These are phyloP conservation scores for Cyathus striatus DNA, from an alignment of 768 basidiomycete genomes.

Conservation along the genomic window DNA sequence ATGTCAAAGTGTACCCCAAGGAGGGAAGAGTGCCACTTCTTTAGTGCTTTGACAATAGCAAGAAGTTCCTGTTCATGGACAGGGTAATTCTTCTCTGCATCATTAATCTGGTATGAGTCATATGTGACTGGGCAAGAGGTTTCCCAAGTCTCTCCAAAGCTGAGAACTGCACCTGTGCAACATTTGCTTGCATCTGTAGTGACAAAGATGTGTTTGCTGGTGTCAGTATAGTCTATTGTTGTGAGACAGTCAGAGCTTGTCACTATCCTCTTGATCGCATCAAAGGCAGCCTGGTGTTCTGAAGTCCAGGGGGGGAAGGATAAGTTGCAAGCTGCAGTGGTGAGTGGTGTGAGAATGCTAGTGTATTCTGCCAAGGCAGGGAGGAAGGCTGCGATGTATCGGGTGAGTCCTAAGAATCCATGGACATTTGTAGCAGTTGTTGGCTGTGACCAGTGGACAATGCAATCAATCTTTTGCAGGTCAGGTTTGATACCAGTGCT, in stretches of 20 bases:
- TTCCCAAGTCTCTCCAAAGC: constrained; percentile 25
- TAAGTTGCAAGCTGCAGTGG: constrained; percentile 17
- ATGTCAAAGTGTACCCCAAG: constrained; percentile 17
- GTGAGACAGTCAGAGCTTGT: constrained; percentile 3
- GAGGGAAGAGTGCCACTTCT: constrained; percentile 18
- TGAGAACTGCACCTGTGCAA: constrained; percentile 22
- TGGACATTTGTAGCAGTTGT: constrained; percentile 18
- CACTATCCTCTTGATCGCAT: constrained; percentile 19
- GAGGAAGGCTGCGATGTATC: constrained; percentile 22
- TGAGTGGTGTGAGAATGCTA: constrained; percentile 15
- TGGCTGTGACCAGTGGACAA: constrained; percentile 25
- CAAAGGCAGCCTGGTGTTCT: constrained; percentile 16
- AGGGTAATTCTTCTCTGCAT: constrained; percentile 25
- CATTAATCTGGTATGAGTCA: constrained; percentile 19
- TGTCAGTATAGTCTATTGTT: neutral
- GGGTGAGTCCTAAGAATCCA: constrained; percentile 23
- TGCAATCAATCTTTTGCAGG: constrained; percentile 16
- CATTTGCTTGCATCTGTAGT: constrained; percentile 24
- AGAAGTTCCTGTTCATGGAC: constrained; percentile 33
- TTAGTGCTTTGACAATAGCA: constrained; percentile 24
- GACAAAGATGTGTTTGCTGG: constrained; percentile 20
- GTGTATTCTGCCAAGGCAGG: constrained; percentile 23
- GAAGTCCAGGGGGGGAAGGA: constrained; percentile 20
- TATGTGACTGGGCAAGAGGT: constrained; percentile 24
- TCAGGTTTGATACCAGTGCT: constrained; percentile 20